These are phyloP conservation scores for Xylaria polymorpha DNA, from an alignment of 2,329 filamentous ascomycete genomes.

Conservation along the genomic window DNA sequence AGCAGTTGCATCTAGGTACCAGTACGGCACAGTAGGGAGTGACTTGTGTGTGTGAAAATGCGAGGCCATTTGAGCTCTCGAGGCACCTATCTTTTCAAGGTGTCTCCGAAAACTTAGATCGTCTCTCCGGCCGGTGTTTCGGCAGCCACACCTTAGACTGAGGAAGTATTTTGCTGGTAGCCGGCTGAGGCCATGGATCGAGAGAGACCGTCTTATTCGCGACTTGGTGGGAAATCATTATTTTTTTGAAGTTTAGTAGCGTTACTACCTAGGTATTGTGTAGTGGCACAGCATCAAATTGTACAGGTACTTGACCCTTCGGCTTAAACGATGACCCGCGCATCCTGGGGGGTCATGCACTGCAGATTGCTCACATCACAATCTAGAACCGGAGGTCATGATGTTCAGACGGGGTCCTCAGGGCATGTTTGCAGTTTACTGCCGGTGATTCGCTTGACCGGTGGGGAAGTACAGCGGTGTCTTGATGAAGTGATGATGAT, in stretches of 20 bases:
- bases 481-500: constrained; percentile 48
- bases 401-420: constrained; percentile 10
- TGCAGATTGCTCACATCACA: constrained; percentile 5
- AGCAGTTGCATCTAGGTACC: constrained; percentile 2
- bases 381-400: constrained; percentile 29
- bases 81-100: neutral
- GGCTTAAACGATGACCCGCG: constrained; percentile 32
- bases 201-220: constrained; percentile 9
- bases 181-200: constrained; percentile 19
- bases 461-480: constrained; percentile 24
- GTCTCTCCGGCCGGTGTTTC: constrained; percentile 20
- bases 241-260: neutral
- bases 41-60: neutral
- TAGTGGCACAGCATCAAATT: constrained; percentile 5
- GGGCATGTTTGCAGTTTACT: constrained; percentile 6
- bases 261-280: constrained; percentile 3
- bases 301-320: constrained; percentile 23
- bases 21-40: neutral
- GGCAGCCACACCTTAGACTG: constrained; percentile 22
- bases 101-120: constrained; percentile 23
- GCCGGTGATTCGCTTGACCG: constrained; percentile 23
- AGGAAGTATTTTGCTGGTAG: constrained; percentile 13
- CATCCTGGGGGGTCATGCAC: constrained; percentile 21
- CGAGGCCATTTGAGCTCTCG: constrained; percentile 9
- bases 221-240: constrained; percentile 1